Base-by-base conservation (phyloP, 148 eudicot genomes). In the Drosera capensis region DNA sequence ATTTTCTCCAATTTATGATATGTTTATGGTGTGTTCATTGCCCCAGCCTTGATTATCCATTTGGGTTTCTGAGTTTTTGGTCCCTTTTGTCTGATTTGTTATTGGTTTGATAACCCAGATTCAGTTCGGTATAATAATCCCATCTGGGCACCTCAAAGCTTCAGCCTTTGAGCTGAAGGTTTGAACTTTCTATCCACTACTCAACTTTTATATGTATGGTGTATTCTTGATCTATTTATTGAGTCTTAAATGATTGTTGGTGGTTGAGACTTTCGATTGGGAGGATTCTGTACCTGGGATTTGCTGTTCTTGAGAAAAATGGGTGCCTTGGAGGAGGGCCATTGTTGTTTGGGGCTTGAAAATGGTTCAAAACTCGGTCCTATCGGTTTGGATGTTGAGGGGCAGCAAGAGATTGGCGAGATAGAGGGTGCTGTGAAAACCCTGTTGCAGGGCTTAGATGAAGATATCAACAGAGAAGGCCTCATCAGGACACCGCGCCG, bases 261-360 rank as follows among this genome's bases (percentile, higher is more conserved):
- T 28, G 6, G 31, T 28, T 3, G 31, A n/a, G n/a, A n/a, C n/a
- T n/a, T 28, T 28, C 9, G 20, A 30, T 35, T 43, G 13, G 25
- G 38, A 14, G 26, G 13, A 0, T 43, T 39, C 45, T 13, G 1
- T 25, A 31, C 28, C 25, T 25, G 37, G 58, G 40, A 14, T 52
- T 49, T 18, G 40, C 21, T 53, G 31, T 52, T 5, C 24, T 56
- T 66, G 71, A 70, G n/a, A 55, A 62, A 71, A 70, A 87, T 87
- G 94, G 94, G 96, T 36, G 76, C 83, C 68, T 71, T 87, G 68
- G 83, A 76, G 68, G 90, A 77, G 54, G 81, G 74, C 46, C 80
- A 75, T 47, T 74, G 38, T 44, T 38, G 58, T 59, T 60, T 40
- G 48, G 74, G 71, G 61, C 67, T 74, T 26, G 78, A 73, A 51